Percentiles rank a stretch among this genome's conserved stretches.
phyloP scores from a whole-genome alignment of 129 eudicot species.

The Flaveria bidentis region DNA sequence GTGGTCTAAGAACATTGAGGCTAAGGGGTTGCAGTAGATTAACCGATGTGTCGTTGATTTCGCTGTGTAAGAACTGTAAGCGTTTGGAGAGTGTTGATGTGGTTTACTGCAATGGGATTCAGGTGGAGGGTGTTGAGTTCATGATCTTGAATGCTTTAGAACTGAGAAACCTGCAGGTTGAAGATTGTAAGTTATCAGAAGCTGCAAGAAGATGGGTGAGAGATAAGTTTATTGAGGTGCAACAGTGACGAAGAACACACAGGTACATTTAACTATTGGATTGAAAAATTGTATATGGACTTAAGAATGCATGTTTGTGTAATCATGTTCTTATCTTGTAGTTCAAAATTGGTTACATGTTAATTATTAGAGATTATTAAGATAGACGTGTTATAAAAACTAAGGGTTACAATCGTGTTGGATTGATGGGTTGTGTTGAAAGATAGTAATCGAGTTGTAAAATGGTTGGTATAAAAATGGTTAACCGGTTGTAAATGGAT shows the following conservation, averaged over 20 bases:
- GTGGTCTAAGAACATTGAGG: slow-evolving; percentile 43
- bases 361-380: too few species aligned
- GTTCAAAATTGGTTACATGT: too few species aligned
- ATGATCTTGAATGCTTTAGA: slow-evolving; percentile 39
- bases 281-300: slow-evolving; percentile 26
- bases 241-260: not conserved
- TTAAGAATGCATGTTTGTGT: slow-evolving; percentile 23
- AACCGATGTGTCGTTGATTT: slow-evolving; percentile 36
- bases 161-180: slow-evolving; percentile 55
- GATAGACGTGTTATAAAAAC: too few species aligned
- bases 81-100: slow-evolving; percentile 58
- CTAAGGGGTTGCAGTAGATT: slow-evolving; percentile 61
- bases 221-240: slow-evolving; percentile 45
- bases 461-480: too few species aligned
- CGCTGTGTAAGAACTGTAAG: slow-evolving; percentile 60
- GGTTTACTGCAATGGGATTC: slow-evolving; percentile 50
- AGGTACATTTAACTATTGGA: slow-evolving; percentile 11
- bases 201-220: slow-evolving; percentile 43
- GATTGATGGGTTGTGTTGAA: not conserved
- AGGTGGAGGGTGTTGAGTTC: slow-evolving; percentile 50
- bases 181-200: slow-evolving; percentile 53
- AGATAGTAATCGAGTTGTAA: too few species aligned
- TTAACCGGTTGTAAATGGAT: too few species aligned
- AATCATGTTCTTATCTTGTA: not conserved
- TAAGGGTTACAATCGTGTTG: too few species aligned